Percentiles rank a stretch among this genome's conserved stretches.
Evolutionary conservation across 768 basidiomycete species (phyloP).

Genomic region (Suillus discolor): DNA sequence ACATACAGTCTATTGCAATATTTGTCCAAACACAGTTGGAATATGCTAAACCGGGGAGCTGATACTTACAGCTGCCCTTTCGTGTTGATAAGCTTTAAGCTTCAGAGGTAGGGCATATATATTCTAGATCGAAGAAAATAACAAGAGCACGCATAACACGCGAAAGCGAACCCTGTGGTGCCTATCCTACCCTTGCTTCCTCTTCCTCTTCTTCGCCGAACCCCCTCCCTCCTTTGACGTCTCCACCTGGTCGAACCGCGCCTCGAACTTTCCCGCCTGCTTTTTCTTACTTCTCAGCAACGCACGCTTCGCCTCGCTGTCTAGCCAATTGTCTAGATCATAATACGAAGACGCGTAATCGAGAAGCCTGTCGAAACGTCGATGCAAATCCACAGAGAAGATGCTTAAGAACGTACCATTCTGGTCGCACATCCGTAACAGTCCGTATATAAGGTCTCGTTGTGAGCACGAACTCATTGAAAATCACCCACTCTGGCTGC

Average conservation of each 20-base stretch:
- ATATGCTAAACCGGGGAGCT: neutral
- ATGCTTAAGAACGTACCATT: conserved; percentile 63
- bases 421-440: conserved; percentile 81
- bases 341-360: conserved; percentile 71
- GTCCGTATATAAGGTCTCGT: conserved; percentile 88
- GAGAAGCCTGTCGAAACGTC: conserved; percentile 48
- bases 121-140: neutral
- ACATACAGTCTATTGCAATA: neutral
- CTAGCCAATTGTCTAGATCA: conserved; percentile 62
- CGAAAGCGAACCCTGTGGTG: neutral
- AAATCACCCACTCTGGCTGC: conserved; percentile 90
- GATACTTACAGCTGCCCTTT: too few species aligned
- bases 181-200: neutral
- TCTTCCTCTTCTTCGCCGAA: conserved; percentile 22
- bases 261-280: conserved; percentile 43
- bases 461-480: conserved; percentile 95
- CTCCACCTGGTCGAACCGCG: neutral
- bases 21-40: neutral
- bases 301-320: conserved; percentile 72
- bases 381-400: conserved; percentile 2
- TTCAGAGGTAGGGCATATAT: neutral
- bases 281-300: conserved; percentile 59
- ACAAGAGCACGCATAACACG: neutral
- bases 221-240: conserved; percentile 13
- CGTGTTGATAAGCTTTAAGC: too few species aligned